Conservation (phyloP, 2,329 filamentous ascomycete species). For the Paradendryphiella salina region DNA sequence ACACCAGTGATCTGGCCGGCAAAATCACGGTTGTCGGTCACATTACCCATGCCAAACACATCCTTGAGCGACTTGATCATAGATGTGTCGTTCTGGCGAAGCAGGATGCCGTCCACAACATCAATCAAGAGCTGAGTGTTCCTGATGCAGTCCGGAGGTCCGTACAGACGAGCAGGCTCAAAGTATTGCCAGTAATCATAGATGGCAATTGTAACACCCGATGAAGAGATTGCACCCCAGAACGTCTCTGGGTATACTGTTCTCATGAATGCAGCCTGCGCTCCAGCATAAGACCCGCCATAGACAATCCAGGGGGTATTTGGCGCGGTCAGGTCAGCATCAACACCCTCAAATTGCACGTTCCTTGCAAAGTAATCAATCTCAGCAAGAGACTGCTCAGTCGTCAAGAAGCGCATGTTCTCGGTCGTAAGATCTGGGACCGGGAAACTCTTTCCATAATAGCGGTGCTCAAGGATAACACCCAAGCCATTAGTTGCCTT, state of each 20-base stretch:
- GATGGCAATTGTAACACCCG: constrained; percentile 76
- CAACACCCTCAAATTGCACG: constrained; percentile 68
- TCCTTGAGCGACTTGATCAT: constrained; percentile 55
- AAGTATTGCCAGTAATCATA: constrained; percentile 73
- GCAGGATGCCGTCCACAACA: constrained; percentile 62
- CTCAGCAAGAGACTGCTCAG: constrained; percentile 80
- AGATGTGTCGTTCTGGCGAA: constrained; percentile 51
- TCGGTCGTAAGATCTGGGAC: constrained; percentile 66
- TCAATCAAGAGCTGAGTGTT: constrained; percentile 64
- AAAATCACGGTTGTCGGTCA: constrained; percentile 59
- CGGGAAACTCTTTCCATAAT: constrained; percentile 79
- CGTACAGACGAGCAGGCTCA: constrained; percentile 61
- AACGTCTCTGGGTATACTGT: constrained; percentile 77
- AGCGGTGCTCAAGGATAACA: constrained; percentile 83
- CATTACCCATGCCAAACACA: constrained; percentile 55
- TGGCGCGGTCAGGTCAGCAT: constrained; percentile 66
- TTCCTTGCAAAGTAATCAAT: constrained; percentile 78
- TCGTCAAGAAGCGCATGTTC: constrained; percentile 79
- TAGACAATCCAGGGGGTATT: constrained; percentile 75
- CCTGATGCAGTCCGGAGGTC: constrained; percentile 64
- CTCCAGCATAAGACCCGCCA: constrained; percentile 82
- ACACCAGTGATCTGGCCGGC: constrained; percentile 54
- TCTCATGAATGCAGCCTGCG: constrained; percentile 75
- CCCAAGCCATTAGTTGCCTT: constrained; percentile 69
- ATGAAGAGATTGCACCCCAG: constrained; percentile 78